Conservation (phyloP, 2,329 filamentous ascomycete species). For the Colletotrichum neosansevieriae region DNA sequence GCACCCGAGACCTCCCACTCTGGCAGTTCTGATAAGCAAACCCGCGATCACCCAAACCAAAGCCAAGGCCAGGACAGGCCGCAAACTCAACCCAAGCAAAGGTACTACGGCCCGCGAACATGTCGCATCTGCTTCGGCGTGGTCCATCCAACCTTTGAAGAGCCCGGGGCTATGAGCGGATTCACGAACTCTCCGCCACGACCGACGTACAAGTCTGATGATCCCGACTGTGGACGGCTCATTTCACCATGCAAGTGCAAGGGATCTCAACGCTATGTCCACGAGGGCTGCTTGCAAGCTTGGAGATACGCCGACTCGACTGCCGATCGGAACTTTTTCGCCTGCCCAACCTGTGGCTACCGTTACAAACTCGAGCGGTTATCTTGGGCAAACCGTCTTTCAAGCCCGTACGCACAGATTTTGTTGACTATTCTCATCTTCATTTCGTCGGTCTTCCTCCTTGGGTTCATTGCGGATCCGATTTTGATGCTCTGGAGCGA, state of each 20-base stretch:
- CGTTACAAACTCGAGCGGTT: slow-evolving; percentile 83
- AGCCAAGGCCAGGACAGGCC: not conserved
- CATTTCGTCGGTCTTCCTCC: slow-evolving; percentile 77
- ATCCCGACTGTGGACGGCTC: slow-evolving; percentile 79
- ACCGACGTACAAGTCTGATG: slow-evolving; percentile 77
- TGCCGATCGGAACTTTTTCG: slow-evolving; percentile 79
- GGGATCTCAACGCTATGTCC: slow-evolving; percentile 92
- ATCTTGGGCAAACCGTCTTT: slow-evolving; percentile 78
- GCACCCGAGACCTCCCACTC: slow-evolving; percentile 2
- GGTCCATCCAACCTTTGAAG: slow-evolving; percentile 61
- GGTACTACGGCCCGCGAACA: slow-evolving; percentile 76
- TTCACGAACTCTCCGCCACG: slow-evolving; percentile 44
- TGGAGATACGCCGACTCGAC: slow-evolving; percentile 83
- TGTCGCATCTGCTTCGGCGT: slow-evolving; percentile 92
- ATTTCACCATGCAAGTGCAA: slow-evolving; percentile 94
- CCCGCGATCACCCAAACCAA: not conserved
- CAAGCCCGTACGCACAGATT: slow-evolving; percentile 75
- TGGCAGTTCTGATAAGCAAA: slow-evolving; percentile 1
- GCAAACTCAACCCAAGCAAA: slow-evolving; percentile 42
- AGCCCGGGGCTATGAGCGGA: slow-evolving; percentile 42
- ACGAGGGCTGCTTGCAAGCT: slow-evolving; percentile 86
- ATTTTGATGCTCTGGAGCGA: slow-evolving; percentile 91
- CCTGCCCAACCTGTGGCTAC: slow-evolving; percentile 90
- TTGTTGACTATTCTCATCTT: slow-evolving; percentile 79
- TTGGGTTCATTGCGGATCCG: slow-evolving; percentile 93